Evolutionary conservation across 2,329 filamentous ascomycete genomes (phyloP).

Genomic region (Arachnomyces sp.): DNA sequence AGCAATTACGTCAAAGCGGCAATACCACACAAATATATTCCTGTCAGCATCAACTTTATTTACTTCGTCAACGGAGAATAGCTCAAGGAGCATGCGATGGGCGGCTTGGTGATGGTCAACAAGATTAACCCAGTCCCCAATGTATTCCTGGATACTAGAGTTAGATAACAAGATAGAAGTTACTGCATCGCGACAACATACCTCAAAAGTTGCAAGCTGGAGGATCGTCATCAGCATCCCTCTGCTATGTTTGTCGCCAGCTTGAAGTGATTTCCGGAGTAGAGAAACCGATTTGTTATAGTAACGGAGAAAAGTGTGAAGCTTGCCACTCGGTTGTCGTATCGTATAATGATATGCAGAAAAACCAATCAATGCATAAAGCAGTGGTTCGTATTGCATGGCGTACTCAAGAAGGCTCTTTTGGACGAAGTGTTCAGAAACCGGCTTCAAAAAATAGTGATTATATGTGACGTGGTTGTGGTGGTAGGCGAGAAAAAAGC

Average conservation of each 20-base stretch:
- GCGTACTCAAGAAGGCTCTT: conserved; percentile 63
- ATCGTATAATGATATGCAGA: conserved; percentile 78
- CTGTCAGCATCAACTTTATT: conserved; percentile 62
- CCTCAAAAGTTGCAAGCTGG: conserved; percentile 88
- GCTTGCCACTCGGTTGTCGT: conserved; percentile 58
- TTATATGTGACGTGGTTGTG: conserved; percentile 67
- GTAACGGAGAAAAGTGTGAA: conserved; percentile 76
- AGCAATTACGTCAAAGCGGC: conserved; percentile 76
- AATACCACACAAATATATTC: conserved; percentile 79
- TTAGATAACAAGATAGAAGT: conserved; percentile 9
- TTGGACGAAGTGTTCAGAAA: conserved; percentile 65
- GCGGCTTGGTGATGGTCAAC: conserved; percentile 90
- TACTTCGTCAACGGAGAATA: conserved; percentile 69
- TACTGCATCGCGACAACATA: conserved; percentile 33
- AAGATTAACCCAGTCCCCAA: conserved; percentile 92
- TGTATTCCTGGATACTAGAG: conserved; percentile 59
- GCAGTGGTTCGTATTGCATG: conserved; percentile 65
- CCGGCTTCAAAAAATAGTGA: conserved; percentile 71
- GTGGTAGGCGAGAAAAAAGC: conserved; percentile 72
- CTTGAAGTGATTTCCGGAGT: conserved; percentile 62
- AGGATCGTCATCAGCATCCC: conserved; percentile 78
- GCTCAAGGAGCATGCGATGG: conserved; percentile 64
- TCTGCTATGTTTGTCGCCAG: conserved; percentile 60
- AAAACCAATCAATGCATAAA: conserved; percentile 83
- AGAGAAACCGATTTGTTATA: conserved; percentile 82